These are phyloP conservation scores for Phytophthora meadii DNA, from an alignment of 352 stramenopile genomes.

Conservation along the genomic window DNA sequence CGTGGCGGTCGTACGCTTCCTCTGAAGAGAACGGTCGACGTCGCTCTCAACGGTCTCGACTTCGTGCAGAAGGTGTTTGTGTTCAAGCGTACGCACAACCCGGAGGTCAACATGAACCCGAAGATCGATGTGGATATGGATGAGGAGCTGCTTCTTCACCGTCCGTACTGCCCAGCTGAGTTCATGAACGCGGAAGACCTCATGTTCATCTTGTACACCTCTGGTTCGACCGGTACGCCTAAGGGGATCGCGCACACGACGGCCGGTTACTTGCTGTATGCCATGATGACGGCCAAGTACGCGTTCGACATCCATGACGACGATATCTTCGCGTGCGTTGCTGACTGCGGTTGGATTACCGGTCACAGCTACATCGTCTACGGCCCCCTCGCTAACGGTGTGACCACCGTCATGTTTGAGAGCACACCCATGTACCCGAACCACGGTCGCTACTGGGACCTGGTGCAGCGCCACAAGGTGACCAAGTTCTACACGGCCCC, in stretches of 20 bases:
- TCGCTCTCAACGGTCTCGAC: constrained; percentile 84
- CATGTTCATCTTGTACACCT: constrained; percentile 98
- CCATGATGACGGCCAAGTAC: constrained; percentile 92
- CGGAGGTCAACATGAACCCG: constrained; percentile 74
- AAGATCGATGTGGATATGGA: constrained; percentile 94
- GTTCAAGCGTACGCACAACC: constrained; percentile 89
- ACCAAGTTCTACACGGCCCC: constrained; percentile 94
- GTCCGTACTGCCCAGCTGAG: constrained; percentile 95
- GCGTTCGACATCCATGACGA: constrained; percentile 94
- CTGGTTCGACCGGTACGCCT: constrained; percentile 93
- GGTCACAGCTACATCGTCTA: constrained; percentile 98
- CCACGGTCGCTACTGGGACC: constrained; percentile 95
- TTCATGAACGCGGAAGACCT: constrained; percentile 96
- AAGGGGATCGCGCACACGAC: constrained; percentile 97
- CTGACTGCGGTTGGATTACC: constrained; percentile 97
- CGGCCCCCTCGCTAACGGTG: constrained; percentile 95
- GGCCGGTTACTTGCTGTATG: constrained; percentile 95
- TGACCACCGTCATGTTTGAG: constrained; percentile 98
- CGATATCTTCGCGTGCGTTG: constrained; percentile 95
- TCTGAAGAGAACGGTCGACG: constrained; percentile 96
- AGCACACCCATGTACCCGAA: constrained; percentile 96
- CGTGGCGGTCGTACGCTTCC: constrained; percentile 92
- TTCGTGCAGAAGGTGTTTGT: constrained; percentile 95
- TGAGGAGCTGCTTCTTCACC: constrained; percentile 83
- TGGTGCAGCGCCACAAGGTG: constrained; percentile 97